These are phyloP conservation scores for Amphibolis antarctica DNA, from an alignment of 106 monocot species.

Conservation along the genomic window DNA sequence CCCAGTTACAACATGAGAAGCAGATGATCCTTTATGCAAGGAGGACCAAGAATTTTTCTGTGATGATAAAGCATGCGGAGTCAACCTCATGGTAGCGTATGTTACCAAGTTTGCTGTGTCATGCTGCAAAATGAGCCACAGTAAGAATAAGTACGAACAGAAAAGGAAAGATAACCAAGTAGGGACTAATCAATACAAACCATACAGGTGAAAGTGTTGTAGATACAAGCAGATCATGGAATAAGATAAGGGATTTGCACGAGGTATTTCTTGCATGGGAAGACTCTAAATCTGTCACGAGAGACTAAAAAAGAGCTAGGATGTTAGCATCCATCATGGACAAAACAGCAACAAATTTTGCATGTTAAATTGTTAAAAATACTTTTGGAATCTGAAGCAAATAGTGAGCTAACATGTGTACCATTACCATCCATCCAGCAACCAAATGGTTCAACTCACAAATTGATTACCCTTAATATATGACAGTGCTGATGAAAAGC, in stretches of 20 bases:
- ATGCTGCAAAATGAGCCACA: slow-evolving; percentile 31
- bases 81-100: slow-evolving; percentile 75
- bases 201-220: slow-evolving; percentile 94
- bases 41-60: slow-evolving; percentile 68
- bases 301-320: slow-evolving; percentile 36
- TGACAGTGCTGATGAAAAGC: no score
- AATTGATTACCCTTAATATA: no score
- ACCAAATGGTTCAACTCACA: no score
- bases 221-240: slow-evolving; percentile 80
- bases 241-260: slow-evolving; percentile 72
- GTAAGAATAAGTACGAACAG: not conserved
- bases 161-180: not conserved
- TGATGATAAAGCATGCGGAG: slow-evolving; percentile 70
- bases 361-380: no score
- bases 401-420: no score
- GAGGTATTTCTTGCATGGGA: slow-evolving; percentile 22
- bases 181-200: slow-evolving; percentile 1
- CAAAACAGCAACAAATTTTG: no score
- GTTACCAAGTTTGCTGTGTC: slow-evolving; percentile 67
- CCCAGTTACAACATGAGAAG: slow-evolving; percentile 20
- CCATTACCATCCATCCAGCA: no score
- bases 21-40: slow-evolving; percentile 46
- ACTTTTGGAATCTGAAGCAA: no score
- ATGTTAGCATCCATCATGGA: not conserved
- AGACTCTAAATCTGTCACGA: slow-evolving; percentile 58